A percentile compares a stretch with the other conserved stretches of the same genome.
Evolutionary conservation across 352 stramenopile genomes (phyloP).

Genomic region (Phytophthora tentaculata): DNA sequence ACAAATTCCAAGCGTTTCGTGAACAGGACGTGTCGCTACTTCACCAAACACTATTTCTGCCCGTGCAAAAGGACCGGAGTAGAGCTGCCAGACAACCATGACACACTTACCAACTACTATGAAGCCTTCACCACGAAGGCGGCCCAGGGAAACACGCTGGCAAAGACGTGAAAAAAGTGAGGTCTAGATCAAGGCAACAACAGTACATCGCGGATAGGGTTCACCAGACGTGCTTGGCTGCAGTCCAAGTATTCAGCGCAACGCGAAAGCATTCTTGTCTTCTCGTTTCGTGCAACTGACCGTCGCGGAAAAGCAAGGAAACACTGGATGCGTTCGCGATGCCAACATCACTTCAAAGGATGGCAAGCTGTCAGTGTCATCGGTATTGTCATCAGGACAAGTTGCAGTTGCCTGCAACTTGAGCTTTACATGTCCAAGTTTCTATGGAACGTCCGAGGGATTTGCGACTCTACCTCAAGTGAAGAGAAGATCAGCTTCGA

Average conservation of each 20-base stretch:
- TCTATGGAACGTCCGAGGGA: conserved; percentile 6
- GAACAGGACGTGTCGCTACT: conserved; percentile 3
- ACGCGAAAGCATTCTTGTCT: conserved; percentile 13
- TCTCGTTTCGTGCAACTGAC: background rate
- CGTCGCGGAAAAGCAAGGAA: too few relatives aligned
- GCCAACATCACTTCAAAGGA: too few relatives aligned
- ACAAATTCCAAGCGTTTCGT: conserved; percentile 26
- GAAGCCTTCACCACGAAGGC: background rate
- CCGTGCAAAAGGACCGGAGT: background rate
- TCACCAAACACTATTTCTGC: background rate
- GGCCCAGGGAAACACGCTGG: conserved; percentile 4
- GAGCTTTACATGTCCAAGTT: conserved; percentile 1
- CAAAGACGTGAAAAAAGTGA: conserved; percentile 25
- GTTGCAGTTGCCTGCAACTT: conserved; percentile 1
- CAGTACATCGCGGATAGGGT: conserved; percentile 30
- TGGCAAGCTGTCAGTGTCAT: too few relatives aligned
- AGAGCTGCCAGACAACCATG: background rate
- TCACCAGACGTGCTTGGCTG: conserved; percentile 24
- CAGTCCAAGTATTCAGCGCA: conserved; percentile 31
- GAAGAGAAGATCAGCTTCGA: conserved; percentile 2
- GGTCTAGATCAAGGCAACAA: conserved; percentile 27
- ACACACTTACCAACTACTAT: background rate
- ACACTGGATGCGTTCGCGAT: background rate
- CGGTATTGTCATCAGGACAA: background rate
- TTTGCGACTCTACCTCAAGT: conserved; percentile 4